Percentiles rank a stretch among this genome's conserved stretches.
These are phyloP conservation scores for Erysimum cheiri DNA, from an alignment of 441 rosid genomes.

Conservation along the genomic window DNA sequence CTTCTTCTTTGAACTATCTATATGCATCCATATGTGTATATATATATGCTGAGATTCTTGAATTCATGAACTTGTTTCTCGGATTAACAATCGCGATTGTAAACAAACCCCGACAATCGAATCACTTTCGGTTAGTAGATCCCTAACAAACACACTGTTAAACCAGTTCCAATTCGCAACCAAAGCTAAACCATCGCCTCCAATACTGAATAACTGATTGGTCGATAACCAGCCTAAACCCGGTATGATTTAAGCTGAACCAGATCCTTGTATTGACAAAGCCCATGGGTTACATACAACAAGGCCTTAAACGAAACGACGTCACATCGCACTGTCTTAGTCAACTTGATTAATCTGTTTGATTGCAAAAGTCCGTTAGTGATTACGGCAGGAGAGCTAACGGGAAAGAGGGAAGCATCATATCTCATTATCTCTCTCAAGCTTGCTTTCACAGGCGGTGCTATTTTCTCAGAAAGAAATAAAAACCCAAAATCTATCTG, in stretches of 20 bases:
- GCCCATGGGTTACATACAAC: constrained; percentile 20
- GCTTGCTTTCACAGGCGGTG: constrained; percentile 45
- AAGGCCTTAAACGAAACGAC: constrained; percentile 10
- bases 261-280: not conserved
- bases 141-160: not conserved
- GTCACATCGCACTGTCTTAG: not conserved
- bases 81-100: not conserved
- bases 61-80: not conserved
- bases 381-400: constrained; percentile 47
- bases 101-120: not conserved
- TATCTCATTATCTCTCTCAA: not conserved
- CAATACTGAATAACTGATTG: no score
- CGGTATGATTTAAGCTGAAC: not conserved
- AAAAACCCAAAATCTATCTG: not conserved
- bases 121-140: constrained; percentile 1
- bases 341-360: constrained; percentile 19
- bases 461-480: constrained; percentile 13
- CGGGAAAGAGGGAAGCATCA: constrained; percentile 38
- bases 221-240: not conserved
- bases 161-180: not conserved
- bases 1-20: not conserved
- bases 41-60: not conserved
- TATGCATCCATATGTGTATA: not conserved
- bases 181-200: not conserved
- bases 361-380: constrained; percentile 32